A percentile compares a stretch with the other conserved stretches of the same genome.
phyloP scores from a whole-genome alignment of 805 yeast species.

The Sungouiozyma intestinalis region DNA sequence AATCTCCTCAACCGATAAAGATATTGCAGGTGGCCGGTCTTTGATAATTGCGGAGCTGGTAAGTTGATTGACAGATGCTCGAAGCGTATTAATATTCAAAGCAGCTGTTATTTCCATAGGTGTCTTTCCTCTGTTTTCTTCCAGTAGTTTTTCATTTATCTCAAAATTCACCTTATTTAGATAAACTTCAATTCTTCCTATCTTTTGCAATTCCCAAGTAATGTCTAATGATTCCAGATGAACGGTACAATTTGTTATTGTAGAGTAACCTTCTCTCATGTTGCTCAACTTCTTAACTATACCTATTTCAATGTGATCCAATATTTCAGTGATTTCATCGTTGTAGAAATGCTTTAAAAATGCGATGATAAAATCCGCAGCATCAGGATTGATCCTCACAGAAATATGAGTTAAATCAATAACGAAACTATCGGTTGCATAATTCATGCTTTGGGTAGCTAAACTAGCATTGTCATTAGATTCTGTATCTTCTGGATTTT shows the following conservation, averaged over 20 bases:
- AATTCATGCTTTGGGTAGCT: background rate
- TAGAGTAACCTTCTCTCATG: conserved; percentile 16
- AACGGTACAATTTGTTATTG: conserved; percentile 10
- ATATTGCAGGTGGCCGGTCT: conserved; percentile 21
- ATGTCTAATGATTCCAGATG: conserved; percentile 13
- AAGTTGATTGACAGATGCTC: conserved; percentile 12
- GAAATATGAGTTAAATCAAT: conserved; percentile 42
- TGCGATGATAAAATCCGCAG: conserved; percentile 30
- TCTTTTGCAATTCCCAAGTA: conserved; percentile 13
- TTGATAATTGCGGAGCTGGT: conserved; percentile 4
- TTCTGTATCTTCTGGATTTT: background rate
- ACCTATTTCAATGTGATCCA: conserved; percentile 58
- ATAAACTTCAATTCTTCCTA: conserved; percentile 14
- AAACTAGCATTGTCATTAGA: background rate
- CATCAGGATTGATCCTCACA: conserved; percentile 20
- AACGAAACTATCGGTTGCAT: conserved; percentile 16
- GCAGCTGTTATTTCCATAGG: conserved; percentile 10
- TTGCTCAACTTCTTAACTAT: conserved; percentile 37
- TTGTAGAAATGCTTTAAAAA: conserved; percentile 29
- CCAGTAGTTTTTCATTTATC: conserved; percentile 11
- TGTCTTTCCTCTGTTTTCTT: conserved; percentile 10
- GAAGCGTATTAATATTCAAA: conserved; percentile 12
- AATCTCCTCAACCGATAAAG: conserved; percentile 19
- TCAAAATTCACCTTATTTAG: conserved; percentile 18
- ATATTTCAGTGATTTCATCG: conserved; percentile 35